Percentiles rank a stretch among this genome's conserved stretches.
These are phyloP conservation scores for Hypoxylon lenormandii DNA, from an alignment of 495 filamentous ascomycete species.

Conservation along the genomic window DNA sequence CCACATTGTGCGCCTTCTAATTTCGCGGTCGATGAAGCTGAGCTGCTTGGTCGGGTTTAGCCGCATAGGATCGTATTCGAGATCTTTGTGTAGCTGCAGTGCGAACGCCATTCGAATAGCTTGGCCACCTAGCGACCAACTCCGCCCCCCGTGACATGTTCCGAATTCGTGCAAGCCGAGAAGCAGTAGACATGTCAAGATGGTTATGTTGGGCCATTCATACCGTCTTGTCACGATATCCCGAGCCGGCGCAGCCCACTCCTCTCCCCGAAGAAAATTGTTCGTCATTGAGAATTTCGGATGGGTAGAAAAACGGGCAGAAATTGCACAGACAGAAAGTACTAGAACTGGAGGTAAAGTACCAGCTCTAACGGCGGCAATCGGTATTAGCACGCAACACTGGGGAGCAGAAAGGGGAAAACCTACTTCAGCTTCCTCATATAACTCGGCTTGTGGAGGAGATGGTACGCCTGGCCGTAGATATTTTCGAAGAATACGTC, in stretches of 20 bases:
- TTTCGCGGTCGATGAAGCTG: slow-evolving; percentile 92
- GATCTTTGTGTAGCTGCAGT: slow-evolving; percentile 89
- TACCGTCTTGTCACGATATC: slow-evolving; percentile 86
- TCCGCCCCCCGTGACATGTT: slow-evolving; percentile 93
- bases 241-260: slow-evolving; percentile 85
- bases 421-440: slow-evolving; percentile 82
- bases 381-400: slow-evolving; percentile 38
- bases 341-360: slow-evolving; percentile 83
- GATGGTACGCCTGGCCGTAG: slow-evolving; percentile 92
- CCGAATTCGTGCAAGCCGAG: slow-evolving; percentile 95
- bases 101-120: slow-evolving; percentile 97
- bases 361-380: slow-evolving; percentile 57
- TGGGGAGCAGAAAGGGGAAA: slow-evolving; percentile 20
- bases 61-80: slow-evolving; percentile 83
- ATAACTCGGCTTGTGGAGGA: slow-evolving; percentile 97
- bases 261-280: slow-evolving; percentile 88
- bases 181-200: slow-evolving; percentile 86
- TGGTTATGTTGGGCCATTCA: slow-evolving; percentile 95
- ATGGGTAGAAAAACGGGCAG: slow-evolving; percentile 94
- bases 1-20: slow-evolving; percentile 95
- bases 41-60: slow-evolving; percentile 76
- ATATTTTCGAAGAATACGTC: slow-evolving; percentile 96
- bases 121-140: slow-evolving; percentile 94
- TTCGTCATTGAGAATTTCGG: slow-evolving; percentile 85
- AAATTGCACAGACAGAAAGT: slow-evolving; percentile 90